These are phyloP conservation scores for Alternaria postmessia DNA, from an alignment of 2,329 filamentous ascomycete genomes.

Conservation along the genomic window DNA sequence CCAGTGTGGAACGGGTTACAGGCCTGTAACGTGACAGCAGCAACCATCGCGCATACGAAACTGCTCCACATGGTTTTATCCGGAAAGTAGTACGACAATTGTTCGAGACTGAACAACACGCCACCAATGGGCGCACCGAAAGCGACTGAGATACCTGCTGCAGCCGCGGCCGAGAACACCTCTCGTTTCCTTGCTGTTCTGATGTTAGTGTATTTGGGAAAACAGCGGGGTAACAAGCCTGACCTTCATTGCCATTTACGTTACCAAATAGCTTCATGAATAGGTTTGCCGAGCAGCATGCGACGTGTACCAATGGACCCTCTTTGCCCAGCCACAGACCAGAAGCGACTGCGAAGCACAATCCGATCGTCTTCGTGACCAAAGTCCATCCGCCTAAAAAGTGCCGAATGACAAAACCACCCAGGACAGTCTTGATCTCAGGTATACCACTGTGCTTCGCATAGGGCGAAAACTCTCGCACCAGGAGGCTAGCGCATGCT, in stretches of 20 bases:
- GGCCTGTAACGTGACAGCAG: conserved; percentile 89
- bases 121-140: conserved; percentile 95
- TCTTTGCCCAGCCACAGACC: conserved; percentile 98
- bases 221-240: conserved; percentile 13
- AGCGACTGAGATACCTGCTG: conserved; percentile 90
- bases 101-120: conserved; percentile 94
- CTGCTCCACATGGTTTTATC: conserved; percentile 99
- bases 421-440: conserved; percentile 95
- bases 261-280: conserved; percentile 88
- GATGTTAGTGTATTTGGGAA: conserved; percentile 26
- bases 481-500: conserved; percentile 76
- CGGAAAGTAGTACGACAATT: conserved; percentile 96
- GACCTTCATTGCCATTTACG: conserved; percentile 87
- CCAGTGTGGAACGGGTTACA: conserved; percentile 95
- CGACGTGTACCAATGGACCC: conserved; percentile 92
- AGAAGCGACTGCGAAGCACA: conserved; percentile 89
- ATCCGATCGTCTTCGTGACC: conserved; percentile 84
- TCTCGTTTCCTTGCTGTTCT: conserved; percentile 84
- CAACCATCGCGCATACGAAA: conserved; percentile 99
- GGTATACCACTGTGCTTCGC: conserved; percentile 96
- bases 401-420: conserved; percentile 88
- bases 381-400: conserved; percentile 91
- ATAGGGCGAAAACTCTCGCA: conserved; percentile 83
- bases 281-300: conserved; percentile 93
- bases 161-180: conserved; percentile 89